Conservation (phyloP, 2,329 filamentous ascomycete genomes). For the Neonectria neomacrospora region DNA sequence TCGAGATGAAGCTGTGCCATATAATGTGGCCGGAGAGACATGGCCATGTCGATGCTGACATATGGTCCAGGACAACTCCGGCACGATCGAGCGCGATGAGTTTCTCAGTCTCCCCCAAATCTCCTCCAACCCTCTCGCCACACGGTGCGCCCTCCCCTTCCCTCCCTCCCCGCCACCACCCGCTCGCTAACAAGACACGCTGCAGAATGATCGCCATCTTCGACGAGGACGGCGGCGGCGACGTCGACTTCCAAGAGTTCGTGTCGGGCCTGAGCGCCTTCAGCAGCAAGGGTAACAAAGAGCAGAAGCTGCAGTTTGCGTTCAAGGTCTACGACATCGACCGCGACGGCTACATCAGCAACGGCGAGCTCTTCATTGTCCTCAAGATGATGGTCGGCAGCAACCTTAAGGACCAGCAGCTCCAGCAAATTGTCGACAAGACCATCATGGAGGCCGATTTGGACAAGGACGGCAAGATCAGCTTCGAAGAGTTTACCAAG, state of each 20-base stretch:
- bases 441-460: slow-evolving; percentile 99
- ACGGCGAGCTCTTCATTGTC: slow-evolving; percentile 98
- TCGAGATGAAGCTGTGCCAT: slow-evolving; percentile 11
- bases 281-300: slow-evolving; percentile 98
- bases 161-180: background rate
- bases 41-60: slow-evolving; percentile 16
- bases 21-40: background rate
- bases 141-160: slow-evolving; percentile 68
- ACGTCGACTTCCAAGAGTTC: slow-evolving; percentile 99
- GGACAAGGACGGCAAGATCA: slow-evolving; percentile 96
- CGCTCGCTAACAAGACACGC: slow-evolving; percentile 22
- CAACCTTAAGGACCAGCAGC: slow-evolving; percentile 98
- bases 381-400: slow-evolving; percentile 99
- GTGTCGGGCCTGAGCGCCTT: slow-evolving; percentile 95
- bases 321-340: slow-evolving; percentile 99
- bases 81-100: slow-evolving; percentile 98
- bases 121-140: slow-evolving; percentile 96
- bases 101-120: slow-evolving; percentile 98
- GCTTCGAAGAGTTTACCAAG: slow-evolving; percentile 98
- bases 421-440: slow-evolving; percentile 99
- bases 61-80: slow-evolving; percentile 83
- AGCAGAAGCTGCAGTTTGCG: slow-evolving; percentile 96
- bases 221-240: slow-evolving; percentile 96
- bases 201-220: slow-evolving; percentile 98
- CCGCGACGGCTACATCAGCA: slow-evolving; percentile 97